phyloP scores from a whole-genome alignment of 768 basidiomycete genomes.

The Hericium coralloides region DNA sequence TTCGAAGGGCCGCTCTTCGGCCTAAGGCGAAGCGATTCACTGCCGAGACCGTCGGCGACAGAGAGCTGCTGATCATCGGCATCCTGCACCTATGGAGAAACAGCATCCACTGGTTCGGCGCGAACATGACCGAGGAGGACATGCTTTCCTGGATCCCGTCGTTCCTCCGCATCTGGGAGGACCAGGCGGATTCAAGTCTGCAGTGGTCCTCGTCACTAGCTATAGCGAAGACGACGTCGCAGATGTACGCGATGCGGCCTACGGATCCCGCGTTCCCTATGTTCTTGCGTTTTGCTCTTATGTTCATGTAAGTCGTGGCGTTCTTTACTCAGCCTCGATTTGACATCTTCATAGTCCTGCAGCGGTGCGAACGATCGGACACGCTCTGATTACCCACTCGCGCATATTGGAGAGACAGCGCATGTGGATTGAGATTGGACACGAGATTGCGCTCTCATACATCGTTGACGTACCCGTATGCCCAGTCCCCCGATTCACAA shows the following conservation, averaged over 20 bases:
- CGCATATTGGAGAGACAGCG: slow-evolving; percentile 53
- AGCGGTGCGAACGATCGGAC: slow-evolving; percentile 37
- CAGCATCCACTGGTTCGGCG: slow-evolving; percentile 44
- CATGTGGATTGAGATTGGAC: slow-evolving; percentile 53
- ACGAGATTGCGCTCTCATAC: slow-evolving; percentile 46
- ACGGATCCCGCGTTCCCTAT: slow-evolving; percentile 26
- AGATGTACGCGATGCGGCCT: slow-evolving; percentile 34
- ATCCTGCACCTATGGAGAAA: slow-evolving; percentile 64
- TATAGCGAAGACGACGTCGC: slow-evolving; percentile 35
- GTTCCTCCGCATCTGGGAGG: slow-evolving; percentile 49
- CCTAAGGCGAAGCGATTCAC: slow-evolving; percentile 55
- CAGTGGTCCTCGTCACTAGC: slow-evolving; percentile 52
- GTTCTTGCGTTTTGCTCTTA: neutral
- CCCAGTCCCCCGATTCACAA: neutral
- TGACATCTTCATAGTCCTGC: slow-evolving; percentile 15
- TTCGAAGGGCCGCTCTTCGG: slow-evolving; percentile 42
- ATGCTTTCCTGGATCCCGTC: slow-evolving; percentile 38
- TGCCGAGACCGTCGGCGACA: slow-evolving; percentile 52
- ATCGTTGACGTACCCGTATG: slow-evolving; percentile 2
- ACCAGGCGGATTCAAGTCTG: slow-evolving; percentile 52
- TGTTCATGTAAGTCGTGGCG: neutral
- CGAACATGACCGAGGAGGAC: slow-evolving; percentile 31
- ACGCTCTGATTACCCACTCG: slow-evolving; percentile 53
- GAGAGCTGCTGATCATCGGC: slow-evolving; percentile 61
- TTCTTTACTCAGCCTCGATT: neutral